These are phyloP conservation scores for Tagetes erecta DNA, from an alignment of 129 eudicot genomes.

Conservation along the genomic window DNA sequence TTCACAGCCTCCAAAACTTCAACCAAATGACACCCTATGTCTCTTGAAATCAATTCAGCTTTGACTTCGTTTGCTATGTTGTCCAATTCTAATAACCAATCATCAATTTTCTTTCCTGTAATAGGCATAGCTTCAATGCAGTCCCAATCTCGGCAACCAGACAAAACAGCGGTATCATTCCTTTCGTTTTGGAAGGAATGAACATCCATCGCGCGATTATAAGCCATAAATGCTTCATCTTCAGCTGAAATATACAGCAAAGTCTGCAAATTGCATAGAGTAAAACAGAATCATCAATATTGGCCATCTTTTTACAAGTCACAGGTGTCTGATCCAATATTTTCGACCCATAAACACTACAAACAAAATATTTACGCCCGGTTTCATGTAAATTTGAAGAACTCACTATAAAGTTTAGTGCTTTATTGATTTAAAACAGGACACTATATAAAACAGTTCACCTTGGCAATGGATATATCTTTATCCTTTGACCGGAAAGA, in stretches of 20 bases:
- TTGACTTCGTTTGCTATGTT: slow-evolving; percentile 73
- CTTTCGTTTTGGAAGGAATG: slow-evolving; percentile 54
- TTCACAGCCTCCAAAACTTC: slow-evolving; percentile 90
- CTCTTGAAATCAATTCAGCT: slow-evolving; percentile 75
- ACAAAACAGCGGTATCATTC: slow-evolving; percentile 28
- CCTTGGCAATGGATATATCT: slow-evolving; percentile 95
- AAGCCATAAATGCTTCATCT: slow-evolving; percentile 80
- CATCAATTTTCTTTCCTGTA: slow-evolving; percentile 61
- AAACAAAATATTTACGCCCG: not conserved
- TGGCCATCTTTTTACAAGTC: not conserved
- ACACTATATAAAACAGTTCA: slow-evolving; percentile 31
- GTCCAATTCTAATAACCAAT: slow-evolving; percentile 78
- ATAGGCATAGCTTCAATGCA: slow-evolving; percentile 63
- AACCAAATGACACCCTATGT: slow-evolving; percentile 78
- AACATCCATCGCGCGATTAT: slow-evolving; percentile 65
- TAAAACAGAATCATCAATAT: slow-evolving; percentile 10
- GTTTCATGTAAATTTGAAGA: not conserved
- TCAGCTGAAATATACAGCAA: slow-evolving; percentile 81
- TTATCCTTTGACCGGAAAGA: slow-evolving; percentile 85
- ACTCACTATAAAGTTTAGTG: slow-evolving; percentile 9
- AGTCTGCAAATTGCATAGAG: slow-evolving; percentile 45
- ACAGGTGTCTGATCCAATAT: not conserved
- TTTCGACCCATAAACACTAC: not conserved
- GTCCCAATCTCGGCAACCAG: slow-evolving; percentile 41
- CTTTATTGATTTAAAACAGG: slow-evolving; percentile 22